These are phyloP conservation scores for Diaporthe amygdali DNA, from an alignment of 2,329 filamentous ascomycete genomes.

Conservation along the genomic window DNA sequence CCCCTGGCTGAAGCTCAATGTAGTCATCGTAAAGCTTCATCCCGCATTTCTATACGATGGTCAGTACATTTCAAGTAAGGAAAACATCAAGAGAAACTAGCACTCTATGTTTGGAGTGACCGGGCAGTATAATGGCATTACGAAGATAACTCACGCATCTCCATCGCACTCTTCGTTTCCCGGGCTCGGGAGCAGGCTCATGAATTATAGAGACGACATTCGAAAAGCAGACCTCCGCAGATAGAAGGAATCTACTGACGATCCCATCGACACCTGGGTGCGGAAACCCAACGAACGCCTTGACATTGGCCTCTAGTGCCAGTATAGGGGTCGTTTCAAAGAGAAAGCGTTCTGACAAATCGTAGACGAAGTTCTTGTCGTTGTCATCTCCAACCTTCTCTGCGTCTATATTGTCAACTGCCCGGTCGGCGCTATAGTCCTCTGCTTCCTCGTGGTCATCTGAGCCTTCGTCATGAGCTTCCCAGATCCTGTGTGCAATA, in stretches of 20 bases:
- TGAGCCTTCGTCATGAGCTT: not conserved
- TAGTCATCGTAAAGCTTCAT: slow-evolving; percentile 15
- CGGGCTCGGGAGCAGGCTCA: not conserved
- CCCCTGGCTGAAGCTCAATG: slow-evolving; percentile 11
- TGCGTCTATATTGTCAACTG: not conserved
- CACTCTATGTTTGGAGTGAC: too few species aligned
- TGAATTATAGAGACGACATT: not conserved
- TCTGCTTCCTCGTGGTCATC: not conserved
- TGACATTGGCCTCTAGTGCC: not conserved
- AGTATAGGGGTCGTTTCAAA: slow-evolving; percentile 12
- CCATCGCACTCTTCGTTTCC: not conserved
- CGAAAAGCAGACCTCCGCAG: not conserved
- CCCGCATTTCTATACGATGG: not conserved
- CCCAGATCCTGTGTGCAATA: not conserved
- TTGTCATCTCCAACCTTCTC: not conserved
- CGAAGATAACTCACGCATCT: slow-evolving; percentile 22
- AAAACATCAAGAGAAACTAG: not conserved
- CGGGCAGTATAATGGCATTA: too few species aligned
- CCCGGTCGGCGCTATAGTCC: not conserved
- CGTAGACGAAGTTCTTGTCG: not conserved
- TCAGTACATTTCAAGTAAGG: not conserved
- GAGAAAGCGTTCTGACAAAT: not conserved
- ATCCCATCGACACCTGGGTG: not conserved
- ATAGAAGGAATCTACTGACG: not conserved
- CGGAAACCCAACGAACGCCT: not conserved